phyloP scores from a whole-genome alignment of 1,284 basidiomycete genomes.

The Mycena citricolor region DNA sequence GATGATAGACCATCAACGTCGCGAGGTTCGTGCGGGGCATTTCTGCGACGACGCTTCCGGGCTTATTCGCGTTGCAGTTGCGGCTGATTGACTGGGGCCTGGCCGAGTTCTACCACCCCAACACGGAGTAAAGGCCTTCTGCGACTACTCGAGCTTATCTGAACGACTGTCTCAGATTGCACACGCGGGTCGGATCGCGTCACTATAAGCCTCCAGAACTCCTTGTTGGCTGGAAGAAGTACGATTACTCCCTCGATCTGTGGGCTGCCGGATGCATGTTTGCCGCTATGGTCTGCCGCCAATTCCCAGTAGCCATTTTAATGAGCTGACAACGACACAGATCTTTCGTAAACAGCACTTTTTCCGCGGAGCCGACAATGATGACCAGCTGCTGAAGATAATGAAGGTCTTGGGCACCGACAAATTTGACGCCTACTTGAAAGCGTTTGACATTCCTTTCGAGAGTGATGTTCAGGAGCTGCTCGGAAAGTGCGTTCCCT shows the following conservation, averaged over 20 bases:
- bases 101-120: constrained; percentile 90
- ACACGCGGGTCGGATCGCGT: constrained; percentile 84
- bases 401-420: constrained; percentile 84
- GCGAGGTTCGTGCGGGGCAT: constrained; percentile 51
- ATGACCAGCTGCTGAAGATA: constrained; percentile 89
- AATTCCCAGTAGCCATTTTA: neutral
- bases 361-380: constrained; percentile 89
- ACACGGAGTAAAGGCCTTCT: constrained; percentile 84
- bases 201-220: constrained; percentile 92
- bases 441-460: constrained; percentile 75
- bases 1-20: constrained; percentile 78
- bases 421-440: constrained; percentile 73
- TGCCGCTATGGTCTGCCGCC: constrained; percentile 71
- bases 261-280: constrained; percentile 92
- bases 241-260: constrained; percentile 84
- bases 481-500: constrained; percentile 49
- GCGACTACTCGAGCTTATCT: too few relatives aligned
- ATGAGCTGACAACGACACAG: constrained; percentile 14
- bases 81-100: constrained; percentile 92
- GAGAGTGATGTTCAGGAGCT: constrained; percentile 69
- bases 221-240: constrained; percentile 84
- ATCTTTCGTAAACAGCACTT: constrained; percentile 85
- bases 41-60: neutral
- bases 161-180: too few relatives aligned
- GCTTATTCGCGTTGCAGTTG: constrained; percentile 43